These are phyloP conservation scores for Kwoniella sp. DNA, from an alignment of 768 basidiomycete genomes.

Conservation along the genomic window DNA sequence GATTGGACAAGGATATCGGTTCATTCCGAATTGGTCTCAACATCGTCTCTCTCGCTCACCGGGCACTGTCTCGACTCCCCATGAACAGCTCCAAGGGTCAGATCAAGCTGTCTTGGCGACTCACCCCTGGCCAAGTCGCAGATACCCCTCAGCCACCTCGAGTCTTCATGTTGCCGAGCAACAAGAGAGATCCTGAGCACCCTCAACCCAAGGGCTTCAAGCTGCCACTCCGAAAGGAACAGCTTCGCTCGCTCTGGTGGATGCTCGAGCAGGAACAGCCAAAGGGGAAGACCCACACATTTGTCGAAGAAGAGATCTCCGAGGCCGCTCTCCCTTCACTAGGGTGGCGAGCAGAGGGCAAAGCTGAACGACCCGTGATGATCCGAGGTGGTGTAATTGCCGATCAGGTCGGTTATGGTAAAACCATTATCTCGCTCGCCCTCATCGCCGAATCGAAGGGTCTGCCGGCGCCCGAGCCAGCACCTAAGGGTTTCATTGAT, in stretches of 20 bases:
- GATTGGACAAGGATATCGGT: slow-evolving; percentile 64
- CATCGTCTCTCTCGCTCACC: slow-evolving; percentile 80
- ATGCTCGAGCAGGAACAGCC: slow-evolving; percentile 79
- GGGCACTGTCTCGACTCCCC: slow-evolving; percentile 79
- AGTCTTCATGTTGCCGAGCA: slow-evolving; percentile 73
- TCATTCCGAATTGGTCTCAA: slow-evolving; percentile 84
- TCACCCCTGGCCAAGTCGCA: slow-evolving; percentile 57
- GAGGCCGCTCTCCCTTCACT: slow-evolving; percentile 83
- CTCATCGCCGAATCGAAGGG: slow-evolving; percentile 71
- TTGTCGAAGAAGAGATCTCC: slow-evolving; percentile 90
- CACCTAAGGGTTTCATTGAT: slow-evolving; percentile 59
- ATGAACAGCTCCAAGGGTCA: slow-evolving; percentile 60
- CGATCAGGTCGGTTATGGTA: slow-evolving; percentile 95
- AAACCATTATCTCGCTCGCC: slow-evolving; percentile 91
- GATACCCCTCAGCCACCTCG: slow-evolving; percentile 59
- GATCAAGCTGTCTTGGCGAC: slow-evolving; percentile 71
- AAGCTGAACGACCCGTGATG: slow-evolving; percentile 73
- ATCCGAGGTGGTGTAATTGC: slow-evolving; percentile 89
- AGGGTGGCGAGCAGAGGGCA: slow-evolving; percentile 93
- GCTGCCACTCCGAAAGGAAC: slow-evolving; percentile 74
- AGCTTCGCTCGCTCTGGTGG: slow-evolving; percentile 87
- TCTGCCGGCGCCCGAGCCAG: slow-evolving; percentile 36
- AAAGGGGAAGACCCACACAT: slow-evolving; percentile 64
- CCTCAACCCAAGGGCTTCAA: slow-evolving; percentile 78
- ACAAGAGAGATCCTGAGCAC: slow-evolving; percentile 68